These are phyloP conservation scores for Arachis hypogaea DNA, from an alignment of 306 rosid species.

Conservation along the genomic window DNA sequence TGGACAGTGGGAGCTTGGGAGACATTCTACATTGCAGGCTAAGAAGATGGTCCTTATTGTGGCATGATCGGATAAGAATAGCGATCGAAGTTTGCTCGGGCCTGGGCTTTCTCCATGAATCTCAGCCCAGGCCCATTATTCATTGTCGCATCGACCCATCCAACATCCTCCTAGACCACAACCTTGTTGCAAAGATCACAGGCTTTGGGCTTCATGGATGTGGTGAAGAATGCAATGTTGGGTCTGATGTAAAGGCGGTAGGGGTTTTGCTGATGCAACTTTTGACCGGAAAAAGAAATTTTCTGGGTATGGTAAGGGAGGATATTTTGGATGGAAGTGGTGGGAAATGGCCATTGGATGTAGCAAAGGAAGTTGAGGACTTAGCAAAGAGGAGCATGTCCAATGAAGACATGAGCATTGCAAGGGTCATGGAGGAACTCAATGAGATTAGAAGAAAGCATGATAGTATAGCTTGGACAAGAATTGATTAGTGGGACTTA, in stretches of 20 bases:
- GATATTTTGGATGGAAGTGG: conserved; percentile 54
- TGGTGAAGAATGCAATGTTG: conserved; percentile 25
- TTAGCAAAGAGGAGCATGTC: conserved; percentile 58
- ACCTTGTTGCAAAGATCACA: conserved; percentile 64
- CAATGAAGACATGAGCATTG: conserved; percentile 39
- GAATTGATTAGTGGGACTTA: no score
- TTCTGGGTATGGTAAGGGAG: conserved; percentile 42
- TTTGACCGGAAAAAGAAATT: conserved; percentile 52
- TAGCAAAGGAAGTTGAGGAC: conserved; percentile 51
- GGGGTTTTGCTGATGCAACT: conserved; percentile 61
- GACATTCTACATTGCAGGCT: conserved; percentile 54
- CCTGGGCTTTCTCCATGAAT: conserved; percentile 54
- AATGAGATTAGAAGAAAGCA: conserved; percentile 56
- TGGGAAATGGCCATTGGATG: conserved; percentile 70
- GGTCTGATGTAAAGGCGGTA: conserved; percentile 50
- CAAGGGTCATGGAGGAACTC: conserved; percentile 56
- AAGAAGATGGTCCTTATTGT: conserved; percentile 49
- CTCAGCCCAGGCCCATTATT: conserved; percentile 46
- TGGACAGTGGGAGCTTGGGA: conserved; percentile 68
- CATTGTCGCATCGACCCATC: conserved; percentile 56
- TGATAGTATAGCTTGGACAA: conserved; percentile 31
- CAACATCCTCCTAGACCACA: conserved; percentile 65
- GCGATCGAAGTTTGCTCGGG: conserved; percentile 62
- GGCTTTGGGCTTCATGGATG: conserved; percentile 48
- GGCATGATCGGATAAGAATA: conserved; percentile 67